A percentile compares a stretch with the other conserved stretches of the same genome.
Evolutionary conservation across 169 alveolate species (phyloP).

Genomic region (Plasmodium vivax): DNA sequence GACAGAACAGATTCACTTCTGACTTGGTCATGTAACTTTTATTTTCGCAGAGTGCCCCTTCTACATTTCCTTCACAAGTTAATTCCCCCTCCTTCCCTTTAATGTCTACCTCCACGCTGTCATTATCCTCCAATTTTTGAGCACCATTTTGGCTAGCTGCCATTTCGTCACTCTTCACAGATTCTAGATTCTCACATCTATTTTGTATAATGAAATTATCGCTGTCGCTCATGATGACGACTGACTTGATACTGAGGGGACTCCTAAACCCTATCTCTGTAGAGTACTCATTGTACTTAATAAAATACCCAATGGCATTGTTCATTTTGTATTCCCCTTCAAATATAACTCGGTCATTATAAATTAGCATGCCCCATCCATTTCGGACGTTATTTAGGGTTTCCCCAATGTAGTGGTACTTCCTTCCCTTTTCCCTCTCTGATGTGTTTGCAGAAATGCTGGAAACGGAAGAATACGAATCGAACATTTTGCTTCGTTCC

Average conservation of each 20-base stretch:
- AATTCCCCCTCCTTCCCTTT: neutral
- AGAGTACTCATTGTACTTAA: conserved; percentile 67
- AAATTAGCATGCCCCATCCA: conserved; percentile 82
- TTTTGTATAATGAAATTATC: conserved; percentile 71
- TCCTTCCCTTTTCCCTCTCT: conserved; percentile 23
- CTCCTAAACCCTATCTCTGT: conserved; percentile 78
- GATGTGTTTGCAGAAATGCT: conserved; percentile 11
- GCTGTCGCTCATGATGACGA: conserved; percentile 66
- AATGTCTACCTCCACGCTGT: neutral
- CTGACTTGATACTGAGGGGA: conserved; percentile 57
- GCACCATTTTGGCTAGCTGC: neutral
- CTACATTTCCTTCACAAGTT: neutral
- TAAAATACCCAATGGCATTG: conserved; percentile 76
- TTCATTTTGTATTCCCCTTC: conserved; percentile 81
- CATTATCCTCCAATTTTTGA: neutral
- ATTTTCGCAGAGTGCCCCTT: neutral
- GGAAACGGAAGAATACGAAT: conserved; percentile 28
- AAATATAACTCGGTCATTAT: conserved; percentile 74
- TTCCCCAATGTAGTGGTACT: conserved; percentile 78
- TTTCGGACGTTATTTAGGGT: conserved; percentile 76
- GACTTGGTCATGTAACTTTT: neutral
- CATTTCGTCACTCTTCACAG: neutral
- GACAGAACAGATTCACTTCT: neutral
- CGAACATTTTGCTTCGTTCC: conserved; percentile 1
- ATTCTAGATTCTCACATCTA: conserved; percentile 27